Percentiles rank a stretch among this genome's conserved stretches.
phyloP scores from a whole-genome alignment of 179 eudicot species.

The Silene vulgaris region DNA sequence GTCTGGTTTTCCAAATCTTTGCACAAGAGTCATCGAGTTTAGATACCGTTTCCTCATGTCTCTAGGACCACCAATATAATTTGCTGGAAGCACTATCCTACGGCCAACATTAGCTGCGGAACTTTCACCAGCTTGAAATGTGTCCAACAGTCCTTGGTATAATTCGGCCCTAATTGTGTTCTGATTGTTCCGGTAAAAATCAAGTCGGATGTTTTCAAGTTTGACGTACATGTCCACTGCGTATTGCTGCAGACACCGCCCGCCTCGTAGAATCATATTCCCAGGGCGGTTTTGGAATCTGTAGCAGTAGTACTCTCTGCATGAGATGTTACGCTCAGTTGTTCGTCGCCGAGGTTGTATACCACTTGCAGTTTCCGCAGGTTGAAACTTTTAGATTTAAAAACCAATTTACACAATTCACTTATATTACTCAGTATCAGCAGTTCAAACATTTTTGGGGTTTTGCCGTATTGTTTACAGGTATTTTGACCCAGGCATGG shows the following conservation, averaged over 20 bases:
- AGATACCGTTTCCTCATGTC: not conserved
- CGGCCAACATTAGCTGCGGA: not conserved
- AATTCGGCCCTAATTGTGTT: not conserved
- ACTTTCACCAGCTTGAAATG: no score
- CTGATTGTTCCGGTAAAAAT: slow-evolving; percentile 15
- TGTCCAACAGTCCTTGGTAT: no score
- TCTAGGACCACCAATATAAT: not conserved
- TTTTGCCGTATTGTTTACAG: no score
- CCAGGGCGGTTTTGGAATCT: not conserved
- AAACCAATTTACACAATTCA: no score
- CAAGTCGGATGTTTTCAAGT: slow-evolving; percentile 14
- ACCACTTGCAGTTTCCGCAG: not conserved
- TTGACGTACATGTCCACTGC: slow-evolving; percentile 21
- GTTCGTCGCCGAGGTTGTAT: not conserved
- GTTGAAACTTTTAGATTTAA: no score
- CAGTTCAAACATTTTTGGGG: no score
- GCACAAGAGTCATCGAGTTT: not conserved
- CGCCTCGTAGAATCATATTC: not conserved
- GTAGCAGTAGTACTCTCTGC: slow-evolving; percentile 3
- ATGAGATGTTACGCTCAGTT: not conserved
- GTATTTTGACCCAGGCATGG: no score
- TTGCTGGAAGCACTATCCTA: not conserved
- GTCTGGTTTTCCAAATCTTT: not conserved
- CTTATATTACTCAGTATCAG: no score
- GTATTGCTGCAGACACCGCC: slow-evolving; percentile 16